Base-by-base conservation (phyloP, 2,329 filamentous ascomycete genomes). In the Cladosporium austrohemisphaericum region DNA sequence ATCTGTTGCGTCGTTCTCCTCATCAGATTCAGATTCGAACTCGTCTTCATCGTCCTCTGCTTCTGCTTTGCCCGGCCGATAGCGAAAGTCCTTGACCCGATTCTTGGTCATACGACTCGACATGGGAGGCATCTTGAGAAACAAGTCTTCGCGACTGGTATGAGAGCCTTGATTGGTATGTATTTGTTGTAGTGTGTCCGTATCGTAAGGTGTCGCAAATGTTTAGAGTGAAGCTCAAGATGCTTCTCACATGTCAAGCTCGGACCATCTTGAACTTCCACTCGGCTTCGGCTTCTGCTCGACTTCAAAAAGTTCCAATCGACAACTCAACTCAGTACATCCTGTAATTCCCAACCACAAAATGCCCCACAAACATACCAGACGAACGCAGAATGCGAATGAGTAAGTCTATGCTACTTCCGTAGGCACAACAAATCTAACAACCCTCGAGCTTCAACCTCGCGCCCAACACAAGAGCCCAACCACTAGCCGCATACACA, bases 41-140 rank as follows among this genome's bases (percentile, higher is more conserved):
- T 69, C 68, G 19, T 68, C 70, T 14, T 58, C 59, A 7, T 67
- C 66, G 53, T 74, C 75, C 52, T 74, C 77, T 6, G 73, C 78
- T 2, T 76, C 72, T 13, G 84, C 75, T 68, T 96, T 97, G 57
- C 93, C 92, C 13, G 92, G 85, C 51, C 90, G 84, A 62, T 96
- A 86, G 50, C 93, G 86, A 58, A 84, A 81, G 19, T 89, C 87
- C 66, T 83, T 84, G 51, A 85, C 72, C 3, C 88, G 90, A 64
- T 96, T 95, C 55, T 91, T 90, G 55, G 92, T 97, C 88, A 97
- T 95, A 63, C 88, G 86, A 56, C 56, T 60, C n/a, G 62, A 58
- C 67, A 88, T 90, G 10, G 84, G 81, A 54, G 86, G 84, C 78
- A 80, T 78, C 36, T 44, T 65, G 57, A 51, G 44, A 38, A 40